A percentile compares a stretch with the other conserved stretches of the same genome.
Evolutionary conservation across 768 basidiomycete species (phyloP).

Genomic region (button mushroom (Agaricus bisporus)): DNA sequence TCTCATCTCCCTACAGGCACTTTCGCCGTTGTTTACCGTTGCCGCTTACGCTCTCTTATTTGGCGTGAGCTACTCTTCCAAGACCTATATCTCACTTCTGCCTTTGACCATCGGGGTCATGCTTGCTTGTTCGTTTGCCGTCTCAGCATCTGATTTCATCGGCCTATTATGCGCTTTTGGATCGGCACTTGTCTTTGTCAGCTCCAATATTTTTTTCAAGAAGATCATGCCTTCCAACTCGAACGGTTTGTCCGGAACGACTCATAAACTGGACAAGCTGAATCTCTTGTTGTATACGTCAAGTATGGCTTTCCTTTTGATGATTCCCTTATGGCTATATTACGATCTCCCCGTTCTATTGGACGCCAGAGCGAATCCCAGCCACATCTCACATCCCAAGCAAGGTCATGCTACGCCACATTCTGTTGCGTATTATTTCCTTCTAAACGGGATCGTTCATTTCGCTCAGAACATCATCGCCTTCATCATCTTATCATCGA

Average conservation of each 20-base stretch:
- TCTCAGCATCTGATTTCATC: slow-evolving; percentile 77
- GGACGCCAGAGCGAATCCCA: slow-evolving; percentile 31
- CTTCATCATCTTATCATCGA: slow-evolving; percentile 91
- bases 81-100: slow-evolving; percentile 90
- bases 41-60: slow-evolving; percentile 92
- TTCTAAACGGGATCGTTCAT: slow-evolving; percentile 93
- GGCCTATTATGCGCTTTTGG: slow-evolving; percentile 96
- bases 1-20: slow-evolving; percentile 48
- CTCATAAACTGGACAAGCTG: slow-evolving; percentile 92
- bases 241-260: slow-evolving; percentile 30
- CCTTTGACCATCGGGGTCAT: slow-evolving; percentile 96
- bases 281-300: slow-evolving; percentile 95
- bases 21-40: slow-evolving; percentile 96
- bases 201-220: slow-evolving; percentile 99
- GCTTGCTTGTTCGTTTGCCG: slow-evolving; percentile 92
- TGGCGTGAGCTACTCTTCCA: slow-evolving; percentile 85
- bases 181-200: slow-evolving; percentile 94
- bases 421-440: slow-evolving; percentile 74
- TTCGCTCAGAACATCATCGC: slow-evolving; percentile 98
- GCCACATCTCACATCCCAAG: slow-evolving; percentile 37
- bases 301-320: slow-evolving; percentile 87
- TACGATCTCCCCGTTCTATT: slow-evolving; percentile 76
- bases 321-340: slow-evolving; percentile 94
- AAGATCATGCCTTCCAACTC: slow-evolving; percentile 83
- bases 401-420: slow-evolving; percentile 46